Evolutionary conservation across 306 rosid genomes (phyloP).

Genomic region (Castanea sativa): DNA sequence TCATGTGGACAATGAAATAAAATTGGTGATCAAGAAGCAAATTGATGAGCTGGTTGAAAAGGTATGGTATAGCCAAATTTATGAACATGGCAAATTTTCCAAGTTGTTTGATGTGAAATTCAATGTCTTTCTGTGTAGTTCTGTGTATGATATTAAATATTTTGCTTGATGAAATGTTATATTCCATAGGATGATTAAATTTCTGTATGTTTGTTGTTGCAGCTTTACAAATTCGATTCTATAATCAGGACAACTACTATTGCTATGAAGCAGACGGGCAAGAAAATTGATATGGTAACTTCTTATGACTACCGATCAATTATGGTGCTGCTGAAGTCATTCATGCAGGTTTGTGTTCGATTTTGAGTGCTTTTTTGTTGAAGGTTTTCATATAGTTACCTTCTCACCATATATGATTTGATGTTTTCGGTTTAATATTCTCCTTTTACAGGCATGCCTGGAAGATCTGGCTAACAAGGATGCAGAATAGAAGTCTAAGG

Average conservation of each 20-base stretch:
- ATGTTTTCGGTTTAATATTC: no score
- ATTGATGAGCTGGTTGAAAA: background rate
- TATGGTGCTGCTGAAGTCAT: background rate
- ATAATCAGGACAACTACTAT: background rate
- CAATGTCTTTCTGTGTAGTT: no score
- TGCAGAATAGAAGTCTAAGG: no score
- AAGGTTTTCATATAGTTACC: background rate
- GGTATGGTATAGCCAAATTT: no score
- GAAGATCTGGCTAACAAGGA: no score
- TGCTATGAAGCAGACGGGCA: background rate
- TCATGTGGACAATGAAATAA: background rate
- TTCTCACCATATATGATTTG: background rate
- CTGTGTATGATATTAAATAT: no score
- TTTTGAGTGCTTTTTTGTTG: background rate
- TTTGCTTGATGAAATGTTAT: no score
- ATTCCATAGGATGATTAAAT: no score
- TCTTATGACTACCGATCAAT: background rate
- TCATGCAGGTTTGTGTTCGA: background rate
- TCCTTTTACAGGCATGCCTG: no score
- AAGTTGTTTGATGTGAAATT: no score
- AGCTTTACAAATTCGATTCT: background rate
- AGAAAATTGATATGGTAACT: background rate
- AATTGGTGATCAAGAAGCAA: background rate
- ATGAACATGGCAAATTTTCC: no score
- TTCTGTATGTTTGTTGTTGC: background rate